These are phyloP conservation scores for Dipteronia dyeriana DNA, from an alignment of 345 rosid genomes.

Conservation along the genomic window DNA sequence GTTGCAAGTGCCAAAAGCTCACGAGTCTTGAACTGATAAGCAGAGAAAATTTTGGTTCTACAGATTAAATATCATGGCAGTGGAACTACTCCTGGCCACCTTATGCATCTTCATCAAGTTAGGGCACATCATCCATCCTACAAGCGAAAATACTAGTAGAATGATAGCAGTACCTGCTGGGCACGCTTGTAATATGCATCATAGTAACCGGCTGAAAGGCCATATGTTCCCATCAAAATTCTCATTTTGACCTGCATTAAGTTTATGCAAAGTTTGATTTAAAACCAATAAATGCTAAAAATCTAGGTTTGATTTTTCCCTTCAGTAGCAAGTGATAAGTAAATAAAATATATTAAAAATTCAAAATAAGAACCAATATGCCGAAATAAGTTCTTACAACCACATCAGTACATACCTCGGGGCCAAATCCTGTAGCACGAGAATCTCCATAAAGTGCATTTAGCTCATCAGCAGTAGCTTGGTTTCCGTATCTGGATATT, in stretches of 20 bases:
- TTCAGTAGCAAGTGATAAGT: not conserved
- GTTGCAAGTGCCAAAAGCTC: constrained; percentile 1
- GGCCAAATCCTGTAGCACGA: constrained; percentile 83
- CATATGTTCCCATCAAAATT: constrained; percentile 96
- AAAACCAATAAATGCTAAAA: not conserved
- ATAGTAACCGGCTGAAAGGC: constrained; percentile 91
- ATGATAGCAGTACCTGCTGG: constrained; percentile 59
- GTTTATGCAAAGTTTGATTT: not conserved
- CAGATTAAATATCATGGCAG: not conserved
- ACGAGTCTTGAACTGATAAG: not conserved
- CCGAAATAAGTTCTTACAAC: not conserved
- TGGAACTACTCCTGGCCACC: not conserved
- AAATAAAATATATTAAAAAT: not conserved
- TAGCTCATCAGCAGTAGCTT: constrained; percentile 68
- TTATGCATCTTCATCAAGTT: constrained; percentile 16
- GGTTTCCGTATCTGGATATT: constrained; percentile 73
- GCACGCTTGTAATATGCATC: constrained; percentile 96
- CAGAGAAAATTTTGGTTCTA: constrained; percentile 3
- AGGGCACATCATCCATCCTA: not conserved
- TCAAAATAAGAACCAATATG: not conserved
- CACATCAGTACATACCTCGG: constrained; percentile 51
- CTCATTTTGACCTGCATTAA: constrained; percentile 83
- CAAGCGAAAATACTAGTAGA: not conserved
- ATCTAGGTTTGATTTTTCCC: constrained; percentile 1
- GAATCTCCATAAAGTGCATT: constrained; percentile 75